Conservation (phyloP, 306 rosid genomes). For the Quercus ilex region DNA sequence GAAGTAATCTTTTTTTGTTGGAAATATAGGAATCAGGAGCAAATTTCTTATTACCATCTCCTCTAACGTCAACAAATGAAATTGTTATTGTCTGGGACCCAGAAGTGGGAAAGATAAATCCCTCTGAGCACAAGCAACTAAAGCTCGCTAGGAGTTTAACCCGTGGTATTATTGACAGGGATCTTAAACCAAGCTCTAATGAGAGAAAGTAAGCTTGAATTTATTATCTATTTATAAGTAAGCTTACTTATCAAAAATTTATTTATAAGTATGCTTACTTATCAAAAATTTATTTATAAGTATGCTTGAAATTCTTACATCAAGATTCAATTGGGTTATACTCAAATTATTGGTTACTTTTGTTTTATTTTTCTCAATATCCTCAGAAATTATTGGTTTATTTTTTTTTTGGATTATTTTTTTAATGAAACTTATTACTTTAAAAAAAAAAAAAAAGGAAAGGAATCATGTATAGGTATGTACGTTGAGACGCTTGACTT, state of each 20-base stretch:
- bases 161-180: conserved; percentile 95
- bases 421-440: too few species aligned
- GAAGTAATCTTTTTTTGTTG: conserved; percentile 19
- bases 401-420: too few species aligned
- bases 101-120: conserved; percentile 85
- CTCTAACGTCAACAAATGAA: conserved; percentile 87
- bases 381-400: neutral
- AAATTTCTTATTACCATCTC: conserved; percentile 87
- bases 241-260: too few species aligned
- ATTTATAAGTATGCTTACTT: neutral
- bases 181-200: conserved; percentile 87
- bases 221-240: too few species aligned
- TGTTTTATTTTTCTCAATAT: neutral
- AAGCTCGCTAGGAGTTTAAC: conserved; percentile 96
- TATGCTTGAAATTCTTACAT: conserved; percentile 41
- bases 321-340: neutral
- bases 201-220: conserved; percentile 79
- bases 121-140: conserved; percentile 96
- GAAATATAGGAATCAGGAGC: conserved; percentile 91
- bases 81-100: conserved; percentile 96
- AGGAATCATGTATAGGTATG: too few species aligned
- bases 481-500: neutral
- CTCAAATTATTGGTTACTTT: neutral
- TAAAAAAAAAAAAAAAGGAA: too few species aligned
- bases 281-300: conserved; percentile 27